These are phyloP conservation scores for Calonectria henricotiae DNA, from an alignment of 2,329 filamentous ascomycete species.

Conservation along the genomic window DNA sequence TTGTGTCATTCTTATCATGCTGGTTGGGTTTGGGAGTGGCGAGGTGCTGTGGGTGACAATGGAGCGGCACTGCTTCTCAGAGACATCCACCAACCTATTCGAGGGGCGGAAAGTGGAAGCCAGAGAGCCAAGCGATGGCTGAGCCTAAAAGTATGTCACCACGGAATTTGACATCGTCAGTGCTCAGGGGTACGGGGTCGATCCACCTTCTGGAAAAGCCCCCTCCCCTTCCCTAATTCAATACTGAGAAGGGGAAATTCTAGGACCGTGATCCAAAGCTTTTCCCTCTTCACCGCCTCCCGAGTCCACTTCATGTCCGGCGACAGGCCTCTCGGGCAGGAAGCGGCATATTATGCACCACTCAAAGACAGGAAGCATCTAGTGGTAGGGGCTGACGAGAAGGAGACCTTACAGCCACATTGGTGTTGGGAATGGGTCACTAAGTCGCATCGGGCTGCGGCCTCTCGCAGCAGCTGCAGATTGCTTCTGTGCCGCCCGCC, in stretches of 20 bases:
- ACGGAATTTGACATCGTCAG: slow-evolving; percentile 41
- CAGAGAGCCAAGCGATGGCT: slow-evolving; percentile 30
- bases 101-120: slow-evolving; percentile 30
- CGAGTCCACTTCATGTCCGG: slow-evolving; percentile 45
- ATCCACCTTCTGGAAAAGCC: slow-evolving; percentile 49
- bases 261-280: slow-evolving; percentile 44
- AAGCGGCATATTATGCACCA: slow-evolving; percentile 48
- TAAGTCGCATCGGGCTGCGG: slow-evolving; percentile 50
- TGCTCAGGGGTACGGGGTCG: slow-evolving; percentile 44
- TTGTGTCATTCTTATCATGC: slow-evolving; percentile 35
- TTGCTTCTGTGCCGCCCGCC: slow-evolving; percentile 42
- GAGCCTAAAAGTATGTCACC: slow-evolving; percentile 37
- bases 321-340: slow-evolving; percentile 41
- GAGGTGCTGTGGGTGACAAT: slow-evolving; percentile 36
- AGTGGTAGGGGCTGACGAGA: slow-evolving; percentile 47
- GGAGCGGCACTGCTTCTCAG: slow-evolving; percentile 28
- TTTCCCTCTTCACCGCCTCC: slow-evolving; percentile 51
- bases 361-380: slow-evolving; percentile 39
- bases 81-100: slow-evolving; percentile 35
- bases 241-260: slow-evolving; percentile 48
- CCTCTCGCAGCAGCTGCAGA: slow-evolving; percentile 50
- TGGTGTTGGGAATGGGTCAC: slow-evolving; percentile 49
- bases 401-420: slow-evolving; percentile 48
- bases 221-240: slow-evolving; percentile 25
- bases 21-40: slow-evolving; percentile 28